Evolutionary conservation across 2,329 filamentous ascomycete genomes (phyloP).

Genomic region (Sphaerulina populicola): DNA sequence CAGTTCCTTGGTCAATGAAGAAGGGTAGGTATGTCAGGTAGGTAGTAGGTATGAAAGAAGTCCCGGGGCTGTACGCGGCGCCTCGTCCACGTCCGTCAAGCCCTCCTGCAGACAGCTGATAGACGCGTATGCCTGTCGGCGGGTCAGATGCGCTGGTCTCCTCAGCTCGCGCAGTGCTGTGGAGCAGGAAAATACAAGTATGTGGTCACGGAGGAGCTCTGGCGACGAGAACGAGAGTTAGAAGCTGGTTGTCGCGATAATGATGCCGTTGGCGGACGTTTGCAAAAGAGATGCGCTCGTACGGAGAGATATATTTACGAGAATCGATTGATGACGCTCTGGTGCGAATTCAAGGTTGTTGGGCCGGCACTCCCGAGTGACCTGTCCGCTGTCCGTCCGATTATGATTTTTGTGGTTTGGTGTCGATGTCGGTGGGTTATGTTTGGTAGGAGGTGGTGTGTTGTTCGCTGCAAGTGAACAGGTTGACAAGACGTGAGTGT

Average conservation of each 20-base stretch:
- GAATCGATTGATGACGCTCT: neutral
- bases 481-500: neutral
- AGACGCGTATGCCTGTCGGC: constrained; percentile 5
- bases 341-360: neutral
- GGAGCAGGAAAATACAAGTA: neutral
- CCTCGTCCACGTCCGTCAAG: constrained; percentile 2
- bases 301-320: neutral
- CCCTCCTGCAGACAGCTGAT: constrained; percentile 1
- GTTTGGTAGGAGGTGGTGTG: neutral
- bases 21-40: neutral
- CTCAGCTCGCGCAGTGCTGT: neutral
- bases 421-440: neutral
- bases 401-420: neutral
- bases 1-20: neutral
- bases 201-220: neutral
- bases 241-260: neutral
- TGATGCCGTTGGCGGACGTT: neutral
- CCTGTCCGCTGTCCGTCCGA: neutral
- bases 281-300: neutral
- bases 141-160: neutral
- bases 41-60: neutral
- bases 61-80: neutral
- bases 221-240: neutral
- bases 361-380: neutral
- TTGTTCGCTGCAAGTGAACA: neutral